Percentiles rank a stretch among this genome's conserved stretches.
Evolutionary conservation across 2,329 filamentous ascomycete species (phyloP).

Genomic region (Scorias spongiosa): DNA sequence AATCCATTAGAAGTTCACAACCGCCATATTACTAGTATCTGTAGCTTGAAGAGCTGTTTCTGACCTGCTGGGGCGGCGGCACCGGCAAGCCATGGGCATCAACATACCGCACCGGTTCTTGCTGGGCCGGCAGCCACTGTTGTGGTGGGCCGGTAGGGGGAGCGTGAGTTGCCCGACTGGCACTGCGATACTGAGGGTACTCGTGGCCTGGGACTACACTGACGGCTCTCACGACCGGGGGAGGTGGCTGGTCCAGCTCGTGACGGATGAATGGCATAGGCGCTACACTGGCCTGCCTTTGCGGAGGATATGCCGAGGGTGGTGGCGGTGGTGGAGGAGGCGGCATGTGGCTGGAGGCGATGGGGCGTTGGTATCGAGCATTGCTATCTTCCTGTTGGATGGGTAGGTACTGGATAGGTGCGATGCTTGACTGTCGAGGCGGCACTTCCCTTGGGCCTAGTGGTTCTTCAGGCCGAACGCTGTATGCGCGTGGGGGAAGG

Average conservation of each 20-base stretch:
- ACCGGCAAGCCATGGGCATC: slow-evolving; percentile 25
- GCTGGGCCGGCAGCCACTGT: slow-evolving; percentile 5
- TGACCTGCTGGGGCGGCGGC: slow-evolving; percentile 12
- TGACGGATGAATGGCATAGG: slow-evolving; percentile 23
- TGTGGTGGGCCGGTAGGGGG: neutral
- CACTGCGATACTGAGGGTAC: neutral
- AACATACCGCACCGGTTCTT: slow-evolving; percentile 22
- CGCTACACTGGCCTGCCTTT: slow-evolving; percentile 23
- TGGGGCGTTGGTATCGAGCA: neutral
- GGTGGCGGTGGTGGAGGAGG: slow-evolving; percentile 49
- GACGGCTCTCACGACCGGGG: slow-evolving; percentile 17
- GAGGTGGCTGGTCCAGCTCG: slow-evolving; percentile 5
- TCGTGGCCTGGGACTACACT: slow-evolving; percentile 25
- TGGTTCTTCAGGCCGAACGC: slow-evolving; percentile 38
- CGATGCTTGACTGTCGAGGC: slow-evolving; percentile 23
- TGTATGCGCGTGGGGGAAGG: slow-evolving; percentile 13
- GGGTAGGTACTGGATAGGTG: slow-evolving; percentile 24
- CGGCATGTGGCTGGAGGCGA: slow-evolving; percentile 16
- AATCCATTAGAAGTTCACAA: too few relatives aligned
- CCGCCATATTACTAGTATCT: neutral
- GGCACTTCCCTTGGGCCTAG: slow-evolving; percentile 18
- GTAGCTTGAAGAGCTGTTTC: slow-evolving; percentile 5
- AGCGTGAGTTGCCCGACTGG: neutral
- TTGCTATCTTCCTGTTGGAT: neutral
- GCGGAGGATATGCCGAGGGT: slow-evolving; percentile 28